These are phyloP conservation scores for Caryopteris hybrid DNA, from an alignment of 305 asterid genomes.

Conservation along the genomic window DNA sequence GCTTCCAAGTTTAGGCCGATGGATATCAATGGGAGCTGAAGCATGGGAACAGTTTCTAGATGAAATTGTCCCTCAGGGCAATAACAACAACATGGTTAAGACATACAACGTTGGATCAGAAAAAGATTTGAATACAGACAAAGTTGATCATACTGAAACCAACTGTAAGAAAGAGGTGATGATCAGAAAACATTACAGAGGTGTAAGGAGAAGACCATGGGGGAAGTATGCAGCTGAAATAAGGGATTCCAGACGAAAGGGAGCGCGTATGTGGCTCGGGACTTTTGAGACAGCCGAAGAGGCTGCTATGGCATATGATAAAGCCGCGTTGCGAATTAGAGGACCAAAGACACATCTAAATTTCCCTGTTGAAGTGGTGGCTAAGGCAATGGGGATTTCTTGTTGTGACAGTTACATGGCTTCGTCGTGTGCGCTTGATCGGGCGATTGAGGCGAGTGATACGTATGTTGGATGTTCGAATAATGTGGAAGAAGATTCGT, in stretches of 20 bases:
- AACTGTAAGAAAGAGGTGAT: neutral
- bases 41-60: conserved; percentile 57
- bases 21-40: conserved; percentile 69
- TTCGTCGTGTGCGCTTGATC: too few species aligned
- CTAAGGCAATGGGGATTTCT: conserved; percentile 27
- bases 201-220: conserved; percentile 81
- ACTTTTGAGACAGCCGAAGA: conserved; percentile 69
- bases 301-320: conserved; percentile 81
- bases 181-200: conserved; percentile 42
- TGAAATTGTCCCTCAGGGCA: conserved; percentile 13
- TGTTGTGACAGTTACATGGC: too few species aligned
- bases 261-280: conserved; percentile 76
- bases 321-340: conserved; percentile 63
- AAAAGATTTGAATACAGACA: neutral
- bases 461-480: too few species aligned
- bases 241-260: conserved; percentile 61
- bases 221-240: conserved; percentile 84
- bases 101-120: too few species aligned
- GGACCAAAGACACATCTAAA: conserved; percentile 57
- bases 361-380: conserved; percentile 50
- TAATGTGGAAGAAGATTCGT: conserved; percentile 11
- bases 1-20: conserved; percentile 62
- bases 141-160: neutral
- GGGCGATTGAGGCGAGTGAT: too few species aligned
- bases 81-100: neutral